Evolutionary conservation across 352 stramenopile genomes (phyloP).

Genomic region (Pythium sp.): DNA sequence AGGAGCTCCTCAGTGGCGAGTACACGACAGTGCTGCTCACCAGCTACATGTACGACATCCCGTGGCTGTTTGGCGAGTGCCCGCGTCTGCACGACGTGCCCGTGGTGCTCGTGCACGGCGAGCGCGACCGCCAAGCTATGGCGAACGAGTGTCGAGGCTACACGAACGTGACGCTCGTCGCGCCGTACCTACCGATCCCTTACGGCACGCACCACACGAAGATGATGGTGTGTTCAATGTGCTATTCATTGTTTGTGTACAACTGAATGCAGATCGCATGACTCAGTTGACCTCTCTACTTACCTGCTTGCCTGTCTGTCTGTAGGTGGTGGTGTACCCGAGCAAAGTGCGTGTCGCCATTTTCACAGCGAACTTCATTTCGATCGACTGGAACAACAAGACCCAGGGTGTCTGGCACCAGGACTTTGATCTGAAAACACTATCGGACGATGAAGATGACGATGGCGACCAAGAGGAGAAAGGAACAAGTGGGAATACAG

Average conservation of each 20-base stretch:
- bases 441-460: slow-evolving; percentile 26
- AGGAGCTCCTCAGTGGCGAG: slow-evolving; percentile 51
- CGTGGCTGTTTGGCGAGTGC: slow-evolving; percentile 69
- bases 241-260: not conserved
- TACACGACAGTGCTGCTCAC: slow-evolving; percentile 67
- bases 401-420: slow-evolving; percentile 83
- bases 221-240: slow-evolving; percentile 41
- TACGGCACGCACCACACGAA: slow-evolving; percentile 89
- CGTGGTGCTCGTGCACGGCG: slow-evolving; percentile 76
- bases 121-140: slow-evolving; percentile 57
- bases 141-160: slow-evolving; percentile 53
- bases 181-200: slow-evolving; percentile 71
- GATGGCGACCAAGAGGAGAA: slow-evolving; percentile 30
- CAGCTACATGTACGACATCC: slow-evolving; percentile 82
- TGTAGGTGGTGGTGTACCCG: slow-evolving; percentile 51
- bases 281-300: not conserved
- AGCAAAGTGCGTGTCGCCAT: slow-evolving; percentile 72
- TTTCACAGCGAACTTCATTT: slow-evolving; percentile 85
- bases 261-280: not conserved
- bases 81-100: slow-evolving; percentile 54
- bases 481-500: not conserved
- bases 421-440: slow-evolving; percentile 71
- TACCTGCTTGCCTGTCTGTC: not conserved
- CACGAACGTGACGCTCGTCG: slow-evolving; percentile 54
- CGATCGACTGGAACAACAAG: slow-evolving; percentile 80